A percentile compares a stretch with the other conserved stretches of the same genome.
Evolutionary conservation across 2,329 filamentous ascomycete genomes (phyloP).

Genomic region (Coniella vitis): DNA sequence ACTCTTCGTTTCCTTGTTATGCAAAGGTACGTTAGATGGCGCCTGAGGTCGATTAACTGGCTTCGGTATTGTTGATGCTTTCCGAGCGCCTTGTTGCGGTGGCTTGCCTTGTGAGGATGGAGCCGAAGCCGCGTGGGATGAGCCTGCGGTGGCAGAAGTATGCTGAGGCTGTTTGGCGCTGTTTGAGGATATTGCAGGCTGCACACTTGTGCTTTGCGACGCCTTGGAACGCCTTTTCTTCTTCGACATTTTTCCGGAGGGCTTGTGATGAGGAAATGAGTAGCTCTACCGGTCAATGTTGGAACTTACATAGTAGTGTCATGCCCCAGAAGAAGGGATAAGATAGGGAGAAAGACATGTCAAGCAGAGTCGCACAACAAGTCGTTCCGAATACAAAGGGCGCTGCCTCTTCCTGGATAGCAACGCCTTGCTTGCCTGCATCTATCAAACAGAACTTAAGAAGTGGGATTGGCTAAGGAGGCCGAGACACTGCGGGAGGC

Average conservation of each 20-base stretch:
- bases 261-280: background rate
- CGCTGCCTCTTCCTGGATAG: background rate
- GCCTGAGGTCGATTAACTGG: no score
- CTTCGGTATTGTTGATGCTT: no score
- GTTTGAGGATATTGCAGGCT: background rate
- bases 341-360: no score
- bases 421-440: background rate
- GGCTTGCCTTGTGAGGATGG: background rate
- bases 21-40: no score
- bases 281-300: background rate
- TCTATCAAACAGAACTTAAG: background rate
- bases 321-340: no score
- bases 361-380: no score
- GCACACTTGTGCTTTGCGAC: background rate
- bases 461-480: background rate
- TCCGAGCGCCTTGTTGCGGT: background rate
- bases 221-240: background rate
- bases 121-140: background rate
- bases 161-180: background rate
- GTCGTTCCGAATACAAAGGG: no score
- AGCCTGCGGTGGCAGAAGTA: background rate
- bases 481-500: slow-evolving; percentile 5
- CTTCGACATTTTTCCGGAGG: background rate
- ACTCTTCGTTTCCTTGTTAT: no score
- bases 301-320: background rate